Base-by-base conservation (phyloP, 352 stramenopile species). In the Aphanomyces stellatus region DNA sequence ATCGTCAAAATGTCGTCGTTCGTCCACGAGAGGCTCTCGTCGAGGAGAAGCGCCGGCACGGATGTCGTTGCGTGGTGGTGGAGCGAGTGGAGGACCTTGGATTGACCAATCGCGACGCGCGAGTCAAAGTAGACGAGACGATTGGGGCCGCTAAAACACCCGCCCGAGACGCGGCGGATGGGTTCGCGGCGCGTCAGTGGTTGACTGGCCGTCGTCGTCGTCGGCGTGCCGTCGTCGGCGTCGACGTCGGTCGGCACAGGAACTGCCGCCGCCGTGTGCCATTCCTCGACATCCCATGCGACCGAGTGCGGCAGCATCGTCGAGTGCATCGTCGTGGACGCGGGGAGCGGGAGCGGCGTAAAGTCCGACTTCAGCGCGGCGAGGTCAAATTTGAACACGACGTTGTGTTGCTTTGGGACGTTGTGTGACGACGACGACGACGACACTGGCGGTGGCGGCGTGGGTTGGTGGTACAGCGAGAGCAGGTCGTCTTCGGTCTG, bases 81-180 rank as follows among this genome's bases (percentile, higher is more conserved):
- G 37, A 43, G 17, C 13, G 25, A 33, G n/a, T 42, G 55, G 13
- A 63, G 34, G n/a, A 63, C 30, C 25, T 63, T 63, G 55, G 55
- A 63, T 65, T 92, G 85, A 22, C 82, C 83, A 28, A 94, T 91
- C 30, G 83, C 85, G 0, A 88, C 76, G 0, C 84, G 84, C 24
- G 86, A 93, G 59, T 95, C 86, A 53, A 95, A 95, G 33, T 93
- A 75, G 10, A 95, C 62, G 33, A 95, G 72, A 74, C 90, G 85
- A 49, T 95, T 95, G 28, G 86, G 86, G 0, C 86, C 86, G 57
- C 86, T 93, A 53, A 95, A 95, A 62, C 74, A 84, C 24, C 79
- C 86, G 17, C 86, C 84, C 2, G 80, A 93, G 49, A 95, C 85
- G 0, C 86, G 81, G 33, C 84, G 86, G 60, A 85, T 93, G 6